Conservation (phyloP, 441 rosid genomes). For the Jatropha multifida region DNA sequence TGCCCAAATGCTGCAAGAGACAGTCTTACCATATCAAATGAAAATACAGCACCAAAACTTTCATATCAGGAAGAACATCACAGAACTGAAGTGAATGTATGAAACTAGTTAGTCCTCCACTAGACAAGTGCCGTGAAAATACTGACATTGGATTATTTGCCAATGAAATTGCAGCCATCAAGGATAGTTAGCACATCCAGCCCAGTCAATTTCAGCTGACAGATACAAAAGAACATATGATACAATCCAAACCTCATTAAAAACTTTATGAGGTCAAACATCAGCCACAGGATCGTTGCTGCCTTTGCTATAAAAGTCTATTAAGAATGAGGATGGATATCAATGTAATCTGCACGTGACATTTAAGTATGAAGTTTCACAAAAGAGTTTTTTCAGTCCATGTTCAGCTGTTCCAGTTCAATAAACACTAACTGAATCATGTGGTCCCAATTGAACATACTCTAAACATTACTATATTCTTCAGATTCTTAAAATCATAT, state of each 20-base stretch:
- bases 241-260: background rate
- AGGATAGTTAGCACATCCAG: background rate
- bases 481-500: background rate
- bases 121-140: background rate
- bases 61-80: constrained; percentile 1
- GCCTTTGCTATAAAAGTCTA: background rate
- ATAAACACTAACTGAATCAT: background rate
- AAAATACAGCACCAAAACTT: background rate
- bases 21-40: background rate
- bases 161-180: background rate
- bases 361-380: background rate
- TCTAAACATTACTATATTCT: background rate
- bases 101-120: background rate
- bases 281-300: background rate
- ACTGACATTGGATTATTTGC: background rate
- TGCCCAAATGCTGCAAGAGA: background rate
- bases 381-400: background rate
- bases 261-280: background rate
- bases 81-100: too few species aligned
- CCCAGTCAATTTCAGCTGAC: background rate
- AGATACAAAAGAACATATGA: background rate
- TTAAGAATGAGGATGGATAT: background rate
- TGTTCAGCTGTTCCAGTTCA: background rate
- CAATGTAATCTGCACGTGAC: background rate
- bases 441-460: background rate